Base-by-base conservation (phyloP, 176 grass and related monocot species). In the Eleusine coracana region DNA sequence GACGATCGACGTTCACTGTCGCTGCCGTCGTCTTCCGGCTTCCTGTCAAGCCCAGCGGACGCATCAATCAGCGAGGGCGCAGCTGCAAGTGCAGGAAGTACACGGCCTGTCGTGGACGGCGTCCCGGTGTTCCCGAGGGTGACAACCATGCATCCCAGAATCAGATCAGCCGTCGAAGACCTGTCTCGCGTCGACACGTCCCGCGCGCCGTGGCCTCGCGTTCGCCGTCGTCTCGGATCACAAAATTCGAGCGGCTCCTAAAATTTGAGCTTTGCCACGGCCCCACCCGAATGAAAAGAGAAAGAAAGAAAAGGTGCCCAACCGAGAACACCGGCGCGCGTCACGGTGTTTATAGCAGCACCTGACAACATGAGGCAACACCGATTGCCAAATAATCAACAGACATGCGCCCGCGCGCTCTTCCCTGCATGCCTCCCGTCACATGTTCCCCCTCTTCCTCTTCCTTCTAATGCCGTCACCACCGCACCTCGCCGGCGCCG, bases 371-470 rank as follows among this genome's bases (percentile, higher is more conserved):
- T 45, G 7, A 45, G 63, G 63, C 28, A 37, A 60, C 10, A 25
- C 23, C 59, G 25, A 11, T 13, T 3, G 25, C n/a, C 1, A n/a
- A 52, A 54, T 21, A 36, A 28, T 29, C 27, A 49, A 6, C 45
- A 54, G 73, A 21, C 50, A 31, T 5, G 36, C 45, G 25, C 69
- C 48, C 31, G 20, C 74, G 61, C 65, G 45, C 56, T 38, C 54
- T 65, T 77, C 65, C 62, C 55, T 85, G 75, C 64, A 48, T 23
- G 68, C 89, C 80, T 68, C 62, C 51, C 75, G 42, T 67, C 51
- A 12, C 38, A 20, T 41, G 46, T 39, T 20, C 84, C 44, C 42
- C 54, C 42, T 41, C 51, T 15, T 34, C 67, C 3, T 40, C 50
- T 59, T 48, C 46, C 83, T 42, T 34, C 31, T 46, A 10, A 89